These are phyloP conservation scores for Daldinia loculata DNA, from an alignment of 495 filamentous ascomycete species.

Conservation along the genomic window DNA sequence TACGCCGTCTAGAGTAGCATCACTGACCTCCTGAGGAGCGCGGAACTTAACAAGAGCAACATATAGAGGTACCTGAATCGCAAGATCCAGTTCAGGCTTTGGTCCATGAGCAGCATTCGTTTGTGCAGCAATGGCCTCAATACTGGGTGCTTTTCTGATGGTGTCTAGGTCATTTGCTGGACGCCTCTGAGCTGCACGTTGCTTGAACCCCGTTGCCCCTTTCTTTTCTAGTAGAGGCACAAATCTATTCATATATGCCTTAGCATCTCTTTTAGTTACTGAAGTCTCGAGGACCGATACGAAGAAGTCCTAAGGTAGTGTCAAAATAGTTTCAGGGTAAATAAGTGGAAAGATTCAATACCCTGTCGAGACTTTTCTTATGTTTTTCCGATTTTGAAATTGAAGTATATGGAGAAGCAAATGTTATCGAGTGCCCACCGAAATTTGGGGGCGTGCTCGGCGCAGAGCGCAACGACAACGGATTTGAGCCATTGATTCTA, in stretches of 20 bases:
- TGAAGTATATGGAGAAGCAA: slow-evolving; percentile 45
- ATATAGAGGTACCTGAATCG: slow-evolving; percentile 66
- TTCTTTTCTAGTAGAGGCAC: slow-evolving; percentile 60
- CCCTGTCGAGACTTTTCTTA: slow-evolving; percentile 54
- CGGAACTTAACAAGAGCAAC: slow-evolving; percentile 87
- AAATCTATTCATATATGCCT: slow-evolving; percentile 84
- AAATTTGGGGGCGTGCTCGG: slow-evolving; percentile 34
- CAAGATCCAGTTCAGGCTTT: slow-evolving; percentile 57
- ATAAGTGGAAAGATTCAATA: slow-evolving; percentile 25
- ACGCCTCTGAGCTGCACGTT: slow-evolving; percentile 47
- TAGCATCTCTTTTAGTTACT: slow-evolving; percentile 89
- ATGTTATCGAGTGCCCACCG: slow-evolving; percentile 42
- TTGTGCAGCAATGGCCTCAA: slow-evolving; percentile 11
- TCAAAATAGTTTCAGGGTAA: slow-evolving; percentile 22
- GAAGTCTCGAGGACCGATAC: slow-evolving; percentile 83
- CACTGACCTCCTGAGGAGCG: slow-evolving; percentile 71
- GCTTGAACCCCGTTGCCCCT: slow-evolving; percentile 45
- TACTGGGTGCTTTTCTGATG: slow-evolving; percentile 8
- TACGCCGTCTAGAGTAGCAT: slow-evolving; percentile 74
- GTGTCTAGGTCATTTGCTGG: slow-evolving; percentile 11
- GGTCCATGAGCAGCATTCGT: slow-evolving; percentile 51
- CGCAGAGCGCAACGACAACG: slow-evolving; percentile 30
- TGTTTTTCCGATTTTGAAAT: slow-evolving; percentile 53
- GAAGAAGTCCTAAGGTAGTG: slow-evolving; percentile 73
- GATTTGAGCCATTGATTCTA: slow-evolving; percentile 37